Base-by-base conservation (phyloP, 306 rosid genomes). In the Lathyrus aphaca region DNA sequence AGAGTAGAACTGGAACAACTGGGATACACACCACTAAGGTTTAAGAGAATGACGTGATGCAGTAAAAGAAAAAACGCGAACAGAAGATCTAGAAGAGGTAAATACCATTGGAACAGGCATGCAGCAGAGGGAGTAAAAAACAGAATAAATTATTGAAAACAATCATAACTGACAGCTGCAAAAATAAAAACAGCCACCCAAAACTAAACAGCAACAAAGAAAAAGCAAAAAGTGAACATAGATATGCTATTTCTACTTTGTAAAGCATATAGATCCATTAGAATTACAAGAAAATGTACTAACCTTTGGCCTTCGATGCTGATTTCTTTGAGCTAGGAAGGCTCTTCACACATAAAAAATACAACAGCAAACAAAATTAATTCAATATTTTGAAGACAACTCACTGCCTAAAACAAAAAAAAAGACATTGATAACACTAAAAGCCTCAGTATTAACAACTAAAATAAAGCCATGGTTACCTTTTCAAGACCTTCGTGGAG, bases 401-500 rank as follows among this genome's bases (percentile, higher is more conserved):
- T 53, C 63, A 17, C 68, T 21, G 69, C 46, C n/a, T 2, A 45
- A 66, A 49, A 49, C 50, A 61, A 71, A 19, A 19, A 79, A 35
- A 79, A 35, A 27, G 10, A 9, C 11, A n/a, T 61, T 44, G 19
- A 75, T 19, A 35, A 57, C 5, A 37, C 72, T 40, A 5, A 16
- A 29, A 54, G 7, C 16, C 62, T 50, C 55, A 15, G 37, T 27
- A 67, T 57, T 19, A 17, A 40, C 46, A 49, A 64, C 25, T 25
- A 27, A 60, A 72, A 38, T 13, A 59, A 75, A 68, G 60, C 32
- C 51, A 69, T 0, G 0, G n/a, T 51, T 75, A 86, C 95, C 91
- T 76, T 66, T 44, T 76, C 74, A 66, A 88, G 80, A 73, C 91
- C 27, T 66, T 80, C 81, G 73, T 57, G 23, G 42, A 86, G 77